Conservation (phyloP, 441 rosid genomes). For the Jatropha multifida region DNA sequence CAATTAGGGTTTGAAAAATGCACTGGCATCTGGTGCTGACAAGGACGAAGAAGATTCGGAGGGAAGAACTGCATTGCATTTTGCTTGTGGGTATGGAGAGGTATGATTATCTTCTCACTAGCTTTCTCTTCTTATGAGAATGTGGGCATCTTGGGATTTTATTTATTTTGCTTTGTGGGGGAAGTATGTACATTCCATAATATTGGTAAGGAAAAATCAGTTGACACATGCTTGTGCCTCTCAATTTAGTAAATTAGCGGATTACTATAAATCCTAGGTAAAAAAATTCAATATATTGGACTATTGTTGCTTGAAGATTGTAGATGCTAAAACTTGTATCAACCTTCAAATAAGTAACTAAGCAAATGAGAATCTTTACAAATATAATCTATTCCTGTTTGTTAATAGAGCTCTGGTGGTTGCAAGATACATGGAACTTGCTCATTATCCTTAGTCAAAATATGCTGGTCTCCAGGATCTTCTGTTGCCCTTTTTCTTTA, state of each 20-base stretch:
- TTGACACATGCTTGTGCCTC: no score
- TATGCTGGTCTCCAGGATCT: no score
- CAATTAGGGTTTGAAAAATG: conserved; percentile 81
- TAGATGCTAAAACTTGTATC: no score
- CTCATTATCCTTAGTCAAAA: no score
- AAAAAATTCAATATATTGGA: no score
- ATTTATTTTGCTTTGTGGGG: not conserved
- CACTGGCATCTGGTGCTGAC: conserved; percentile 80
- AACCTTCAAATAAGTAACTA: not conserved
- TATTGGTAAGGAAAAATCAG: no score
- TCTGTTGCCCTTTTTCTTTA: no score
- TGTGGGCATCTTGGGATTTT: not conserved
- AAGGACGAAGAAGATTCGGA: conserved; percentile 98
- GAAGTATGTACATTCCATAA: not conserved
- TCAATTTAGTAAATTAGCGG: not conserved
- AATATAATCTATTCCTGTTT: no score
- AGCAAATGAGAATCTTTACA: not conserved
- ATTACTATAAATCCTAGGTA: no score
- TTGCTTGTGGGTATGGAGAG: conserved; percentile 99
- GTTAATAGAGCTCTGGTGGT: no score
- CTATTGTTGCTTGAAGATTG: not conserved
- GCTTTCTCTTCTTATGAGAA: not conserved
- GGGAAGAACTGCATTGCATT: conserved; percentile 98
- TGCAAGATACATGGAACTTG: no score
- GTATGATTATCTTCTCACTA: conserved; percentile 37